Evolutionary conservation across 352 stramenopile genomes (phyloP).

Genomic region (Pythium dissotocum): DNA sequence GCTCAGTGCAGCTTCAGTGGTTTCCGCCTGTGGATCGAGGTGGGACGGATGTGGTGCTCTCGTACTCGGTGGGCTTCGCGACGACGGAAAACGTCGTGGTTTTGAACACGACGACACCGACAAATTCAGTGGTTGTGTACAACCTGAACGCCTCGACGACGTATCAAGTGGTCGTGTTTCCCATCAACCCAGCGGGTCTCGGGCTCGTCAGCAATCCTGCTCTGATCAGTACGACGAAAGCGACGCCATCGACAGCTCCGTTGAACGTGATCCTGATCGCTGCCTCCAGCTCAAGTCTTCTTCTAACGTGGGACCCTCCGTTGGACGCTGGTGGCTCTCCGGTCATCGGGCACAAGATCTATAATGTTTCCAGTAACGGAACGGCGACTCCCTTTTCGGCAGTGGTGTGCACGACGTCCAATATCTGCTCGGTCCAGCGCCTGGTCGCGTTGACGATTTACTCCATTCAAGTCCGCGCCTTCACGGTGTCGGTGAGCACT

Average conservation of each 20-base stretch:
- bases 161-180: conserved; percentile 41
- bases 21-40: conserved; percentile 41
- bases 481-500: conserved; percentile 27
- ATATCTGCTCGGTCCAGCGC: conserved; percentile 41
- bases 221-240: conserved; percentile 30
- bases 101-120: conserved; percentile 8
- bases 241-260: conserved; percentile 35
- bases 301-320: conserved; percentile 48
- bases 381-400: conserved; percentile 24
- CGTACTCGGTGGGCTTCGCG: conserved; percentile 35
- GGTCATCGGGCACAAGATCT: conserved; percentile 54
- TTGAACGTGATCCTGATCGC: conserved; percentile 33
- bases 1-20: conserved; percentile 47
- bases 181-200: conserved; percentile 35
- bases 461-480: conserved; percentile 40
- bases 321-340: conserved; percentile 48
- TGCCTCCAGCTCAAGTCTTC: conserved; percentile 39
- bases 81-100: conserved; percentile 3
- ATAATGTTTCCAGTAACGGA: conserved; percentile 27
- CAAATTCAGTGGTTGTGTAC: conserved; percentile 32
- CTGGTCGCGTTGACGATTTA: conserved; percentile 46
- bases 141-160: conserved; percentile 47
- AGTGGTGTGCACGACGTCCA: conserved; percentile 32
- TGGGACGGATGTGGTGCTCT: conserved; percentile 26
- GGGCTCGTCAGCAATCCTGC: conserved; percentile 26